Conservation (phyloP, 2,329 filamentous ascomycete genomes). For the Colletotrichum echinochloae region DNA sequence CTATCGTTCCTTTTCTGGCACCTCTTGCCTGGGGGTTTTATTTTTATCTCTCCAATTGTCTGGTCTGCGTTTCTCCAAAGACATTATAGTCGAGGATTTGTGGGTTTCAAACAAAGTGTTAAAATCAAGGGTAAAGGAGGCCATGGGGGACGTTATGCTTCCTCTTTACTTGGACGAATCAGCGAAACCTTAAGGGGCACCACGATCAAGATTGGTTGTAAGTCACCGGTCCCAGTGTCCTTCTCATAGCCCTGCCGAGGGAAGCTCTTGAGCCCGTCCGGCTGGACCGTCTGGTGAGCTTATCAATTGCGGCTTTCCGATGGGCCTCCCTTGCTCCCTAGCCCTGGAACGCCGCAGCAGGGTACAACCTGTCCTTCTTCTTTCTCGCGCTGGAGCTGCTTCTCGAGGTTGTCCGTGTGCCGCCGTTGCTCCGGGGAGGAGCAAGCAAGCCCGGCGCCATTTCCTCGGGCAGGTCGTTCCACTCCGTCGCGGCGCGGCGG, state of each 20-base stretch:
- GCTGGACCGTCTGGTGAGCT: background rate
- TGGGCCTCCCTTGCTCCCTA: slow-evolving; percentile 42
- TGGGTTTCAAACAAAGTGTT: background rate
- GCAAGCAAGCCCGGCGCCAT: slow-evolving; percentile 55
- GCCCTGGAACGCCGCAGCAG: slow-evolving; percentile 70
- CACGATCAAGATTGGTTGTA: background rate
- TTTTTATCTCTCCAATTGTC: background rate
- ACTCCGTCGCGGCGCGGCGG: slow-evolving; percentile 68
- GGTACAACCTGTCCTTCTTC: slow-evolving; percentile 72
- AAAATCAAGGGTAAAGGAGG: background rate
- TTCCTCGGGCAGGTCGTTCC: slow-evolving; percentile 74
- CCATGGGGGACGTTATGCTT: background rate
- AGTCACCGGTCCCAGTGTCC: background rate
- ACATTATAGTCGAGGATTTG: too few species aligned
- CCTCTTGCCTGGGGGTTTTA: too few species aligned
- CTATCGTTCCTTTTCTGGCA: background rate
- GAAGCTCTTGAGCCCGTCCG: background rate
- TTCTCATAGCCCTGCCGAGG: too few species aligned
- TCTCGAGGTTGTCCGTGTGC: slow-evolving; percentile 63
- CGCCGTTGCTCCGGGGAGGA: slow-evolving; percentile 45
- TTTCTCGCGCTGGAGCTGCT: slow-evolving; percentile 67
- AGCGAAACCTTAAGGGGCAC: too few species aligned
- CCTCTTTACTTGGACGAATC: too few species aligned
- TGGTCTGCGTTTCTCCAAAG: background rate
- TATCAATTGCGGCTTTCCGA: background rate